These are phyloP conservation scores for Didymella exigua DNA, from an alignment of 2,329 filamentous ascomycete genomes.

Conservation along the genomic window DNA sequence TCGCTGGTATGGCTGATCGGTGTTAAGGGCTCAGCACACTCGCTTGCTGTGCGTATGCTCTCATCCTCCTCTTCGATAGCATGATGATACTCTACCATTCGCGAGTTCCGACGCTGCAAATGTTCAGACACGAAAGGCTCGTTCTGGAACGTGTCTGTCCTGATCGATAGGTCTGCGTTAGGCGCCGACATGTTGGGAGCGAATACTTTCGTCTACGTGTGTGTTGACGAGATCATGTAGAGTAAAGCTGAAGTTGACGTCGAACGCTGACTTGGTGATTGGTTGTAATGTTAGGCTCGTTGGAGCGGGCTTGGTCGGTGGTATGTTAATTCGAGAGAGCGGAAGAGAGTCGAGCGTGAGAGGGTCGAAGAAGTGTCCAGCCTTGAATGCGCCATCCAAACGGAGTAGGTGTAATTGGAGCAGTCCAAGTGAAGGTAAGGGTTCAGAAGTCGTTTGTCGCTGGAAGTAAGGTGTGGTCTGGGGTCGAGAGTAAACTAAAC, in stretches of 20 bases:
- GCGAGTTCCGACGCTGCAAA: slow-evolving; percentile 36
- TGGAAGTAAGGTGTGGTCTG: background rate
- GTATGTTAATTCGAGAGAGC: slow-evolving; percentile 34
- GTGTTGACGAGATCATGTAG: slow-evolving; percentile 5
- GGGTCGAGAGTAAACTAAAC: background rate
- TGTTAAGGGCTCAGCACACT: slow-evolving; percentile 48
- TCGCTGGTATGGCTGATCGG: slow-evolving; percentile 47
- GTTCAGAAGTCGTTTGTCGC: background rate
- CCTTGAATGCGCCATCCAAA: slow-evolving; percentile 45
- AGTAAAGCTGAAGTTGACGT: background rate
- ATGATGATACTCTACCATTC: slow-evolving; percentile 32
- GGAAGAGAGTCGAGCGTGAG: slow-evolving; percentile 11
- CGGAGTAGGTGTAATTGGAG: background rate
- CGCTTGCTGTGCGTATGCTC: slow-evolving; percentile 47
- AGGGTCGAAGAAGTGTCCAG: slow-evolving; percentile 15
- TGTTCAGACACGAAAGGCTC: slow-evolving; percentile 28
- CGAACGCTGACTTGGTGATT: background rate
- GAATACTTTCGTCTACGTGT: slow-evolving; percentile 16
- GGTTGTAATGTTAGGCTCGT: slow-evolving; percentile 33
- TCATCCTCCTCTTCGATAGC: slow-evolving; percentile 49
- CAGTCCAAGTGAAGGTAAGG: background rate
- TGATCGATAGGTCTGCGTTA: slow-evolving; percentile 20
- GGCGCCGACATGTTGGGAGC: slow-evolving; percentile 33
- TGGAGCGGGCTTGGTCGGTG: slow-evolving; percentile 45
- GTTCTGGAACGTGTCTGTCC: slow-evolving; percentile 28